Evolutionary conservation across 345 rosid genomes (phyloP), one percentile per base, ranked within the genome.

Genomic region (Hypericum perforatum): DNA sequence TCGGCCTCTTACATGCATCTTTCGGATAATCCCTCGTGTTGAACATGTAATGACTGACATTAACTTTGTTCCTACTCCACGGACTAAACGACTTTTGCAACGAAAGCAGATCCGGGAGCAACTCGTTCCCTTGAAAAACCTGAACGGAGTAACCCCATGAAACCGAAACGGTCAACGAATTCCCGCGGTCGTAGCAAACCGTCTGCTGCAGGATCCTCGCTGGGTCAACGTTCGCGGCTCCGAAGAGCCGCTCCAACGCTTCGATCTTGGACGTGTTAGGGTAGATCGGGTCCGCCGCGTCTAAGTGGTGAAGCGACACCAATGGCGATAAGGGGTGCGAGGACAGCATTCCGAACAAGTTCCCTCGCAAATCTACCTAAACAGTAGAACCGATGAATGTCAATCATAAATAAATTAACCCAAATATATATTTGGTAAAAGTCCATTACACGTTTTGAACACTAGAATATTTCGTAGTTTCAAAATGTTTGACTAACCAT

Each of bases 101-200:
- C 5, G 69, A 70, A 9, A 82, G 71, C 43, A 69, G 63, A 49
- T 87, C 94, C 0, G 75, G 71, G 39, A 67, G 41, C 3, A 41
- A 29, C 0, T 56, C 5, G 44, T 82, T 82, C 22, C 60, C 62
- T 0, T 69, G 57, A 22, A 77, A 70, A 4, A 91, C 84, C 74
- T 84, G 87, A 57, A 91, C 77, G 0, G 85, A 78, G 49, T 83
- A 88, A 0, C 96, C 98, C 95, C 98, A 83, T 7, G 95, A 78
- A 12, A 88, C 70, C 0, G 90, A 83, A 36, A 92, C 70, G 5
- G 96, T 88, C 98, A 94, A 88, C 0, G 77, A 76, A 63, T 70
- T 77, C 83, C 80, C 77, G 2, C 76, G 79, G 53, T 80, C 86
- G 6, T 85, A 92, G 75, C 96, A 91, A 22, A 88, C 81, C n/a